Evolutionary conservation across 805 yeast genomes (phyloP).

Genomic region (Kurtzmaniella cleridarum): DNA sequence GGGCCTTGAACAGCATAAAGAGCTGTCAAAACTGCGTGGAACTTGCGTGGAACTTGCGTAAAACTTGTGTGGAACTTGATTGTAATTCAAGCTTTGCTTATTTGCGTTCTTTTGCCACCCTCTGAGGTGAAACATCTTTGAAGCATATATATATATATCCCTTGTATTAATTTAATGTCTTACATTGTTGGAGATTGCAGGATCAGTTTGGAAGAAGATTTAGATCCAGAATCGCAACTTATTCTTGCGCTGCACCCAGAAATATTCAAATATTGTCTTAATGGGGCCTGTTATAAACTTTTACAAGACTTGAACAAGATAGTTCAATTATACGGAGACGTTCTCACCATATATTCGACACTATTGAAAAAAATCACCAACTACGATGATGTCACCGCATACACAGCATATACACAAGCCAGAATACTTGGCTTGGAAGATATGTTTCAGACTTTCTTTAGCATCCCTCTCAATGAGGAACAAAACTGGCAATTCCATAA

Average conservation of each 20-base stretch:
- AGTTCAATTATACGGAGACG: constrained; percentile 33
- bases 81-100: no score
- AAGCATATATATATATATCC: no score
- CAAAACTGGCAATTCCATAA: constrained; percentile 20
- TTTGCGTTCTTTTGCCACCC: no score
- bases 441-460: constrained; percentile 25
- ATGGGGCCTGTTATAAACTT: constrained; percentile 21
- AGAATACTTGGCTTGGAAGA: constrained; percentile 23
- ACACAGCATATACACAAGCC: constrained; percentile 19
- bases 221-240: constrained; percentile 10
- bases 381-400: constrained; percentile 35
- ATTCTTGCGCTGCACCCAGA: constrained; percentile 23
- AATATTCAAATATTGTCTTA: constrained; percentile 29
- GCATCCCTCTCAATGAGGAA: constrained; percentile 5
- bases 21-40: no score
- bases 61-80: no score
- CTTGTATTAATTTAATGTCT: constrained; percentile 25
- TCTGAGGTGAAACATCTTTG: no score
- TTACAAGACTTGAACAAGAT: constrained; percentile 24
- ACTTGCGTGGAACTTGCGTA: no score
- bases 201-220: constrained; percentile 17
- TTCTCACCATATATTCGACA: constrained; percentile 35
- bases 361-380: constrained; percentile 33
- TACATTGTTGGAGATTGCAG: constrained; percentile 33
- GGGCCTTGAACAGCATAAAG: no score